Evolutionary conservation across 352 stramenopile genomes (phyloP).

Genomic region (Globisporangium alternatum): DNA sequence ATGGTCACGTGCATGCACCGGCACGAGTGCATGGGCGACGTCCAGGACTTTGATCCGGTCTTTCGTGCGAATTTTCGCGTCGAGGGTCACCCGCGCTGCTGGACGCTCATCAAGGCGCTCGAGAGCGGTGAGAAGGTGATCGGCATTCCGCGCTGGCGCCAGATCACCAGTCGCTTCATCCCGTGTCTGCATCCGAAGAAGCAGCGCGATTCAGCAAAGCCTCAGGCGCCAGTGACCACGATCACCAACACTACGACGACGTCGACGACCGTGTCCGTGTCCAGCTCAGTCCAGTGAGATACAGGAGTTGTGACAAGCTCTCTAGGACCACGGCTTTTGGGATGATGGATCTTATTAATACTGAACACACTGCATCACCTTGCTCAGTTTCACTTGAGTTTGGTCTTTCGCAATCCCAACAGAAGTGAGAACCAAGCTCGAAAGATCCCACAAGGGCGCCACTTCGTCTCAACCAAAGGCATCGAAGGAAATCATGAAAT

Average conservation of each 20-base stretch:
- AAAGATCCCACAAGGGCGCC: too few species aligned
- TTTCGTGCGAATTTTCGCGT: slow-evolving; percentile 49
- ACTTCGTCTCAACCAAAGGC: too few species aligned
- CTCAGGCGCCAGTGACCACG: background rate
- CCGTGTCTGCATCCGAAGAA: slow-evolving; percentile 19
- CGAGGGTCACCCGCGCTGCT: slow-evolving; percentile 50
- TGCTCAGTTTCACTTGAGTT: too few species aligned
- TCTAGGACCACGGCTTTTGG: too few species aligned
- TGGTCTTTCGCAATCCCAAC: too few species aligned
- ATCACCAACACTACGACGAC: background rate
- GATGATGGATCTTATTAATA: too few species aligned
- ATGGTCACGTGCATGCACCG: slow-evolving; percentile 49
- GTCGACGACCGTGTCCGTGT: too few species aligned
- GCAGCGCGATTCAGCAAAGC: background rate
- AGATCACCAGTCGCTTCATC: slow-evolving; percentile 36
- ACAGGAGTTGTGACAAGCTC: too few species aligned
- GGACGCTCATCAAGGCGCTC: slow-evolving; percentile 35
- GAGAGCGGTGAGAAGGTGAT: slow-evolving; percentile 35
- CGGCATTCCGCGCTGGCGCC: slow-evolving; percentile 43
- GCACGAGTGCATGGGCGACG: slow-evolving; percentile 44
- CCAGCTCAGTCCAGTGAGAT: too few species aligned
- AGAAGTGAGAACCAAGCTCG: too few species aligned
- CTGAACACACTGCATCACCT: too few species aligned
- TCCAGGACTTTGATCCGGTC: slow-evolving; percentile 38
- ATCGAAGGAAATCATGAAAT: too few species aligned